Conservation (phyloP, 192 early-diverging fungal genomes). For the Podochytrium sp. region DNA sequence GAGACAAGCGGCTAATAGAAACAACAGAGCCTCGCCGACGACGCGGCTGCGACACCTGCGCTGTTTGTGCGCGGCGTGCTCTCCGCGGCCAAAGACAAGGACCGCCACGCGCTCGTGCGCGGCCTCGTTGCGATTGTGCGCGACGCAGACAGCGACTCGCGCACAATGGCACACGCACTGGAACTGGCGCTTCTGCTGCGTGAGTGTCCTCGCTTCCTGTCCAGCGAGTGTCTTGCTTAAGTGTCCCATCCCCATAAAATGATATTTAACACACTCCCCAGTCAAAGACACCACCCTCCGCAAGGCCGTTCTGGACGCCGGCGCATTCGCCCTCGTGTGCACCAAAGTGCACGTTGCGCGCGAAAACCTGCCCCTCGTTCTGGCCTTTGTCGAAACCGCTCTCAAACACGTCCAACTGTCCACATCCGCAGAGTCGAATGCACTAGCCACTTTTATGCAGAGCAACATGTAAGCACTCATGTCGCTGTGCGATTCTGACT, state of each 20-base stretch:
- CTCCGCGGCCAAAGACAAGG: neutral
- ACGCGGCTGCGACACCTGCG: neutral
- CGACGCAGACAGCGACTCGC: slow-evolving; percentile 12
- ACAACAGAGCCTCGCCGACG: neutral
- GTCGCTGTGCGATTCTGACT: no score
- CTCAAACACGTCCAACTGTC: neutral
- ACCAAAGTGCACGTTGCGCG: neutral
- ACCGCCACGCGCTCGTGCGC: neutral
- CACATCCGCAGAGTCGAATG: neutral
- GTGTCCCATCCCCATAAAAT: neutral
- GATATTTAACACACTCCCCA: neutral
- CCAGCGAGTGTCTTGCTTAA: neutral
- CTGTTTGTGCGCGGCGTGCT: neutral
- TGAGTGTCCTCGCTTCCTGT: no score
- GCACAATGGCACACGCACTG: slow-evolving; percentile 2
- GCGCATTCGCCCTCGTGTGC: neutral
- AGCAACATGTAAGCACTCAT: neutral
- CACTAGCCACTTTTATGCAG: slow-evolving; percentile 9
- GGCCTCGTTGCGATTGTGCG: slow-evolving; percentile 5
- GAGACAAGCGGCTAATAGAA: neutral
- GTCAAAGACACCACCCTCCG: slow-evolving; percentile 14
- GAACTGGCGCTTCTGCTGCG: slow-evolving; percentile 11
- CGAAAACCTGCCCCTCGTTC: slow-evolving; percentile 13
- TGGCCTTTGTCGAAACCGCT: slow-evolving; percentile 1
- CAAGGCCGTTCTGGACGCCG: neutral